Evolutionary conservation across 257 asterid species (phyloP).

Genomic region (Salvia miltiorrhiza): DNA sequence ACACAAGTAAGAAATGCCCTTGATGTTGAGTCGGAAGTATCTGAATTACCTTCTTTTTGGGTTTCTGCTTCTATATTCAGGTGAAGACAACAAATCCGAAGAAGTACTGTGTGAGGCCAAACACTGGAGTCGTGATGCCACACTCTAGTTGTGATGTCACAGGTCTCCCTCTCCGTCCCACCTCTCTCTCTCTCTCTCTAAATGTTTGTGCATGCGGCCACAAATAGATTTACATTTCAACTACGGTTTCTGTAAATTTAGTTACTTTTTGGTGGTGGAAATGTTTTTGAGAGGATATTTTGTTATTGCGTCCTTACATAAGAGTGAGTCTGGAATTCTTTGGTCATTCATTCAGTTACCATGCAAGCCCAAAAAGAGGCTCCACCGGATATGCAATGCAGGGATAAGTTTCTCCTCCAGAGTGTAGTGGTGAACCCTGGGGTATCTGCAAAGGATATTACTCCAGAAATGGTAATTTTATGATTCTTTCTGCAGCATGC

Average conservation of each 20-base stretch:
- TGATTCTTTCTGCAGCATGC: background rate
- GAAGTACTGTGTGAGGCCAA: conserved; percentile 72
- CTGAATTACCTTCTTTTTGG: conserved; percentile 5
- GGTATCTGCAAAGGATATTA: conserved; percentile 48
- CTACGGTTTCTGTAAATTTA: background rate
- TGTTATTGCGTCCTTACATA: background rate
- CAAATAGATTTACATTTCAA: background rate
- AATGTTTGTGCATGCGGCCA: background rate
- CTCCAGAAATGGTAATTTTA: conserved; percentile 58
- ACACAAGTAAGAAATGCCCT: background rate
- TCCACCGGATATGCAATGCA: conserved; percentile 73
- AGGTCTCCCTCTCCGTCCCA: conserved; percentile 29
- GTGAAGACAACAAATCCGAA: conserved; percentile 75
- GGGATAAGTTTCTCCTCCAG: conserved; percentile 76
- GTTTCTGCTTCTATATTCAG: conserved; percentile 26
- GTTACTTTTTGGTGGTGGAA: background rate
- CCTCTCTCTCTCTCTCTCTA: background rate
- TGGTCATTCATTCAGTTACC: conserved; percentile 42
- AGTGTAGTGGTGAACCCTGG: conserved; percentile 58
- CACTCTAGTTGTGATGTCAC: conserved; percentile 44
- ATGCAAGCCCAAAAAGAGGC: conserved; percentile 88
- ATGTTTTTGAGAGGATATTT: background rate
- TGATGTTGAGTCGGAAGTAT: conserved; percentile 6
- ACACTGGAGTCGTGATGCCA: conserved; percentile 61
- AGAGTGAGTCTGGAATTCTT: conserved; percentile 11